Conservation (phyloP, 345 rosid species). For the Draba incana region DNA sequence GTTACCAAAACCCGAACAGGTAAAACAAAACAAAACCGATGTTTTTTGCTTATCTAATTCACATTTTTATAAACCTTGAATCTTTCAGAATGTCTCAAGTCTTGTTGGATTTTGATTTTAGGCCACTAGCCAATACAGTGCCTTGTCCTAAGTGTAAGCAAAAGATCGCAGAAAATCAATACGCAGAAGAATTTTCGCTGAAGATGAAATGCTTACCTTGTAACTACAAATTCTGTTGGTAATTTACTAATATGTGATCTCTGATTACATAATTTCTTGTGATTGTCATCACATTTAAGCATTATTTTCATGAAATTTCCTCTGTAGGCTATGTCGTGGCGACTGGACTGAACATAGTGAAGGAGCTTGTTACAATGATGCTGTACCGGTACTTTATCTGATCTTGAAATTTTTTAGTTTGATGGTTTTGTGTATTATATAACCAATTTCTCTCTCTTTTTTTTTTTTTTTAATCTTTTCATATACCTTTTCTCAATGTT, state of each 20-base stretch:
- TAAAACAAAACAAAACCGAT: slow-evolving; percentile 4
- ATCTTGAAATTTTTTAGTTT: background rate
- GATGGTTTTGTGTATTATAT: background rate
- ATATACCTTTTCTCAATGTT: slow-evolving; percentile 18
- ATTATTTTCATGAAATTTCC: background rate
- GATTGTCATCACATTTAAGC: background rate
- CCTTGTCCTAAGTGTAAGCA: slow-evolving; percentile 38
- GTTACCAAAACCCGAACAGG: slow-evolving; percentile 1
- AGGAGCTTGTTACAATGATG: slow-evolving; percentile 10
- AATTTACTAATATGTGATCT: background rate
- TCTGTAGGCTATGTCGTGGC: slow-evolving; percentile 18
- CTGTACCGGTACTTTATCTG: slow-evolving; percentile 8
- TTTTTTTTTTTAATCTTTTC: background rate
- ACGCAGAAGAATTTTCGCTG: background rate
- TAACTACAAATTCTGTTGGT: slow-evolving; percentile 38
- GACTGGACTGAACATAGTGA: slow-evolving; percentile 26
- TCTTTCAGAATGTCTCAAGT: background rate
- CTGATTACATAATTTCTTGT: slow-evolving; percentile 4
- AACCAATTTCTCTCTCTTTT: too few relatives aligned
- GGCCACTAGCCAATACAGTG: slow-evolving; percentile 24
- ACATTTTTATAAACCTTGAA: slow-evolving; percentile 1
- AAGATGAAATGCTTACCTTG: slow-evolving; percentile 43
- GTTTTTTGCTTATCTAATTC: background rate
- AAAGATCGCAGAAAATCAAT: slow-evolving; percentile 13
- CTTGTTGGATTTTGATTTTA: slow-evolving; percentile 8